Base-by-base conservation (phyloP, 2,329 filamentous ascomycete species). In the Sclerotinia subarctica region DNA sequence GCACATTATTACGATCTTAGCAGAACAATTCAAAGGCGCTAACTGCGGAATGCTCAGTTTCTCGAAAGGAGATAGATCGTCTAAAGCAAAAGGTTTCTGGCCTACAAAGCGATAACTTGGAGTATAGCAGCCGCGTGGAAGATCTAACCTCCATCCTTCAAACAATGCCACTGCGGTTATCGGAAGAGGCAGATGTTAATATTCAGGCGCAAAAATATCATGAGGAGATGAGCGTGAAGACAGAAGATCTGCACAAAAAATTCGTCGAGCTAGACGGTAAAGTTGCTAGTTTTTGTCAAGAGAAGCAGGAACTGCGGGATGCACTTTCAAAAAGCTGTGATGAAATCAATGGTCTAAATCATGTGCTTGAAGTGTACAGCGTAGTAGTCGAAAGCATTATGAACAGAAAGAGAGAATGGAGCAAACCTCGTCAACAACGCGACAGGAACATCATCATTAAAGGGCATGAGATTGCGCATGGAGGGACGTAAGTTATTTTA, bases 371-470 rank as follows among this genome's bases (percentile, higher is more conserved):
- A 21, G 38, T 59, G 2, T 59, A 46, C 38, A 46, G 56, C 24
- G 56, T 46, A 29, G 56, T 59, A 21, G 56, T 29, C 7, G 56
- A 59, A 59, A 42, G 38, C 10, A 59, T 59, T 29, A 21, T 59
- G 17, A n/a, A 29, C 0, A 59, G 56, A 15, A 59, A 59, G 44
- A 59, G 24, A 10, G 56, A 59, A 46, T 59, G 56, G 56, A 46
- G 56, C 24, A 59, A 46, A 44, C 17, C 24, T 7, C 2, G 17
- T 29, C 24, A n/a, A 11, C 17, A 6, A 44, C 56, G 56, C 7
- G 56, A 59, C 19, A 46, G 8, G 5, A 13, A 21, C 10, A 46
- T 46, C 24, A 59, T 59, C 5, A 19, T 21, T 1, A 44, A 29
- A 11, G 38, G 56, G n/a, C 44, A 59, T 19, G 44, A 21, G 17